Evolutionary conservation across 2,329 filamentous ascomycete genomes (phyloP), one percentile per base, ranked within the genome.

Genomic region (Pseudogymnoascus sp.): DNA sequence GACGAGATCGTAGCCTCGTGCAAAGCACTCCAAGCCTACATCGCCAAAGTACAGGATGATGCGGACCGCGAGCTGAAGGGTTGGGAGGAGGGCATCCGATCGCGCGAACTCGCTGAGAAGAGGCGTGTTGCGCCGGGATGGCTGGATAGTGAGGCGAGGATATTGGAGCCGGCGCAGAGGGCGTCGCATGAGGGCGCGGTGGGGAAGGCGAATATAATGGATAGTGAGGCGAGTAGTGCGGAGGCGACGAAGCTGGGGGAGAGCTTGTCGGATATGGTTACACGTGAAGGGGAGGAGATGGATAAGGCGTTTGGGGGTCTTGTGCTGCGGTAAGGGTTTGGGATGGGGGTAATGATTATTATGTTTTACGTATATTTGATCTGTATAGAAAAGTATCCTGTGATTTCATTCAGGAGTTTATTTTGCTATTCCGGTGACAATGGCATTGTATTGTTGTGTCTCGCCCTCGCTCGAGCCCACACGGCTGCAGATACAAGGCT

Each of bases 1-100:
- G 86, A 92, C 68, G 87, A 92, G 67, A 96, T 99, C 69, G 81
- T 92, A 18, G 82, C 86, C 12, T 92, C 90, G 22, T 97, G 93
- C 76, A 82, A 83, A 64, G 86, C 88, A 6, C 81, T 99, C 41
- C 86, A 89, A 67, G 81, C 84, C 1, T 90, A 97, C 74, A 79
- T 99, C 11, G 77, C 84, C 25, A 84, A 85, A 66, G 80, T 90
- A 66, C 82, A 87, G 65, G 79, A 81, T 2, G 86, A 90, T 36
- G 89, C 89, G 1, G 82, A 88, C 64, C 77, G 78, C 36, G 83
- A 87, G 60, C 78, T 97, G 60, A 75, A 78, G 59, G 83, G 82
- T 18, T 90, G 94, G 76, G 86, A 94, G 67, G 84, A 87, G 63
- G 79, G 77, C 58, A 84, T 89, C 62, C 75, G 74, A 62, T 83